These are phyloP conservation scores for Sporothrix curviconia DNA, from an alignment of 2,329 filamentous ascomycete species.

Conservation along the genomic window DNA sequence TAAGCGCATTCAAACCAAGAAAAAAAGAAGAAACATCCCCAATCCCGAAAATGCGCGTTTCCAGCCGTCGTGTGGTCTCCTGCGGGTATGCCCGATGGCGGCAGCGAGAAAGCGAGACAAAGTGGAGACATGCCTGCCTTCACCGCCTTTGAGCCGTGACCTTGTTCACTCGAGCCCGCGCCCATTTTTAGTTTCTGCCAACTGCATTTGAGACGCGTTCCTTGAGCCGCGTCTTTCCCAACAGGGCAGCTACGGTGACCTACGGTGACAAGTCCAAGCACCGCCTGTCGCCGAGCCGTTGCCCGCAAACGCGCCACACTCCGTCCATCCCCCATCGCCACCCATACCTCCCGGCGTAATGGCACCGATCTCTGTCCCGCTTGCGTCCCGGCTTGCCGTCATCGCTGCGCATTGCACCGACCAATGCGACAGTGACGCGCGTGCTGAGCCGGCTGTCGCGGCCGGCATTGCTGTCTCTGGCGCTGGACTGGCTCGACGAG, in stretches of 20 bases:
- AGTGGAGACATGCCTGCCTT: background rate
- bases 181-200: conserved; percentile 4
- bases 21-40: background rate
- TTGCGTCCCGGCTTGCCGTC: conserved; percentile 66
- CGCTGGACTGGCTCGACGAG: conserved; percentile 69
- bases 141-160: conserved; percentile 12
- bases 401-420: conserved; percentile 59
- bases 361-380: conserved; percentile 60
- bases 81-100: background rate
- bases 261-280: background rate
- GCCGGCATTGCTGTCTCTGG: conserved; percentile 63
- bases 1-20: too few relatives aligned
- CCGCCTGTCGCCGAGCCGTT: background rate
- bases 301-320: background rate
- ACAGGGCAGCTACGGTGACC: background rate
- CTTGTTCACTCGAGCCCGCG: too few relatives aligned
- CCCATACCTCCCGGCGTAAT: conserved; percentile 26
- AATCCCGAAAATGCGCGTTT: background rate
- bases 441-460: conserved; percentile 65
- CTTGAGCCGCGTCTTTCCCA: background rate
- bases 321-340: background rate
- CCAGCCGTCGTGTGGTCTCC: background rate
- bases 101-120: background rate
- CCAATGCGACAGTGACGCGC: conserved; percentile 59
- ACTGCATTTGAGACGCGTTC: background rate